Evolutionary conservation across 179 eudicot species (phyloP), one percentile per base, ranked within the genome.

Genomic region (Beta macrorhiza): DNA sequence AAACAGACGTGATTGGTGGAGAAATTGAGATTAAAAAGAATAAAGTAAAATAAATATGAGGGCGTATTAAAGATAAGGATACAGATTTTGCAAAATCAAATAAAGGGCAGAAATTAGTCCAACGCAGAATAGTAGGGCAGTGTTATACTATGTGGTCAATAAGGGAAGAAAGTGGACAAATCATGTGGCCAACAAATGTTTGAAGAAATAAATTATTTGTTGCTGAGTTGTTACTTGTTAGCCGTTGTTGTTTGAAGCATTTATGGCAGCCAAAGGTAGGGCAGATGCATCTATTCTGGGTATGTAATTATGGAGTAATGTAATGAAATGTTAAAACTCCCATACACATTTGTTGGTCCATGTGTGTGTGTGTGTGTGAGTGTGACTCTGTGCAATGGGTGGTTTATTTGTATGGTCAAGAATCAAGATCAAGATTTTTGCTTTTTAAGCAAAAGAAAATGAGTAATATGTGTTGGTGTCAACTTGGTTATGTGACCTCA

Each of bases 91-190:
- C 37, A 58, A 32, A 32, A 85, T 85, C 87, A 78, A 82, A 85
- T 82, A 68, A 78, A 69, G 80, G 87, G 87, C 76, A 44, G 67
- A 53, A 52, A 82, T 19, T 53, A 45, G 53, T 16, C 77, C 87
- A 82, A 75, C 84, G 75, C 59, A 67, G 29, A 32, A 12, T 45
- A 73, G 87, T 78, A 78, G 84, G 87, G 78, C 72, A 67, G 4
- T 10, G 14, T 52, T n/a, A n/a, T n/a, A 14, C 68, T 78, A 67
- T 74, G 87, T 74, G 84, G 87, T 53, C 29, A 57, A 58, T 25
- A n/a, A 22, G 37, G 15, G 56, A 5, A 51, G 47, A 29, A 11
- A 65, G 72, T 55, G 12, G 53, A 61, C 61, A 74, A 78, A 74
- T 16, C 49, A 78, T 81, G 84, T 84, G 87, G 87, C 22, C 80